phyloP scores from a whole-genome alignment of 352 stramenopile genomes.

The Phytophthora multivora region DNA sequence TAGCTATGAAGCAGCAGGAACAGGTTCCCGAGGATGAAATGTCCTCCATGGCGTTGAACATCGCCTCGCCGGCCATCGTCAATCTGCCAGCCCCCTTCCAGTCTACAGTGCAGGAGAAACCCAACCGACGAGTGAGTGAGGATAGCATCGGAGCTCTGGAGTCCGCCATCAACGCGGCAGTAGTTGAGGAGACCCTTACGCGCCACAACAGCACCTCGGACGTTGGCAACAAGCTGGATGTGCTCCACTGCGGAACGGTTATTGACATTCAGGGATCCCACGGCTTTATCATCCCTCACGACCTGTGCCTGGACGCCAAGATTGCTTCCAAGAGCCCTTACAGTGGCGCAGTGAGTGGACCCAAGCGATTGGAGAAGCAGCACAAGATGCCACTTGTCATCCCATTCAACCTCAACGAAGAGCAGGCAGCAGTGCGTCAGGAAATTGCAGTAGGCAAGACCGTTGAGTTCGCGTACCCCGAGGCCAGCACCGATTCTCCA shows the following conservation, averaged over 20 bases:
- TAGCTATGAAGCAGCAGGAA: conserved; percentile 23
- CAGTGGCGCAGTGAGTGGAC: conserved; percentile 11
- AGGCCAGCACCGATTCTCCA: conserved; percentile 30
- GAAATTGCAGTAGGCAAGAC: conserved; percentile 69
- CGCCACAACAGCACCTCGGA: conserved; percentile 30
- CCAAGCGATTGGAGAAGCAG: conserved; percentile 18
- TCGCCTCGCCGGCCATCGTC: conserved; percentile 46
- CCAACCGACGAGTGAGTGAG: conserved; percentile 36
- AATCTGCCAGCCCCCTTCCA: conserved; percentile 12
- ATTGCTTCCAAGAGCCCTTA: conserved; percentile 13
- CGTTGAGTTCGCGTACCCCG: conserved; percentile 66
- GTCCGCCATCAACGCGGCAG: conserved; percentile 26
- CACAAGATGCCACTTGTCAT: conserved; percentile 71
- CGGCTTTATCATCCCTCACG: conserved; percentile 80
- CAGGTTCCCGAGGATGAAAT: conserved; percentile 22
- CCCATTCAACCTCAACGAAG: conserved; percentile 63
- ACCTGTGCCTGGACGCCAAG: conserved; percentile 47
- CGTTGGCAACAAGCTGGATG: conserved; percentile 58
- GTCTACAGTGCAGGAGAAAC: conserved; percentile 18
- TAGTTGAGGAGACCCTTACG: conserved; percentile 9
- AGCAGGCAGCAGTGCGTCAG: conserved; percentile 43
- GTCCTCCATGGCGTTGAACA: conserved; percentile 44
- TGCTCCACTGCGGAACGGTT: conserved; percentile 76
- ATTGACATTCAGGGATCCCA: conserved; percentile 80
- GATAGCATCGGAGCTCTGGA: conserved; percentile 41